Percentiles rank a stretch among this genome's conserved stretches.
Conservation (phyloP, 2,329 filamentous ascomycete genomes). For the Aureobasidium sp. region DNA sequence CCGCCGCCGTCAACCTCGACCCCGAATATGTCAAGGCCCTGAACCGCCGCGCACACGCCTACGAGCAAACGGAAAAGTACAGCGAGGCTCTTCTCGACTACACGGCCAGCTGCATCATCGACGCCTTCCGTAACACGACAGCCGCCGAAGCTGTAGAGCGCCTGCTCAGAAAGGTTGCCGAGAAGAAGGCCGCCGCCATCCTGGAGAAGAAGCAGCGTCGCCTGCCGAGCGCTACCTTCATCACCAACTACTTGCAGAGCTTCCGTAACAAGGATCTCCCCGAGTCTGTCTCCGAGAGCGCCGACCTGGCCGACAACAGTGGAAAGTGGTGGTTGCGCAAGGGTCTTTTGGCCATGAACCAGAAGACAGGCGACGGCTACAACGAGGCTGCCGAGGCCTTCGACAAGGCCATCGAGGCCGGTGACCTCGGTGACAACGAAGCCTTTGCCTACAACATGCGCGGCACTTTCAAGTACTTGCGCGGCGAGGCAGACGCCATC, state of each 20-base stretch:
- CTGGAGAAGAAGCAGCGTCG: slow-evolving; percentile 73
- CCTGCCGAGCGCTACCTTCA: slow-evolving; percentile 90
- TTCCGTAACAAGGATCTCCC: slow-evolving; percentile 81
- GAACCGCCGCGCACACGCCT: slow-evolving; percentile 92
- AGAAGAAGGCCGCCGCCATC: slow-evolving; percentile 87
- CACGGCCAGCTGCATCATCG: slow-evolving; percentile 98
- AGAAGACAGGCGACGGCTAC: slow-evolving; percentile 86
- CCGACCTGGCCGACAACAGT: slow-evolving; percentile 68
- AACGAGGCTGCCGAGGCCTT: slow-evolving; percentile 81
- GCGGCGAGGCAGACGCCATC: slow-evolving; percentile 76
- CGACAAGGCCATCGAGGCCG: slow-evolving; percentile 77
- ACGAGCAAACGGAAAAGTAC: slow-evolving; percentile 85
- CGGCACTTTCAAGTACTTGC: slow-evolving; percentile 89
- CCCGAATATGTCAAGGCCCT: slow-evolving; percentile 95
- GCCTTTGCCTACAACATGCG: slow-evolving; percentile 94
- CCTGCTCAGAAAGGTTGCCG: slow-evolving; percentile 91
- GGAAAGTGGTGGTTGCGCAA: slow-evolving; percentile 81
- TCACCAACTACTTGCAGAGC: slow-evolving; percentile 97
- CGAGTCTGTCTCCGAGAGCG: slow-evolving; percentile 71
- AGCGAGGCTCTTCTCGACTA: slow-evolving; percentile 95
- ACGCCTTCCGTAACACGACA: slow-evolving; percentile 86
- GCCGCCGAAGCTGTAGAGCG: slow-evolving; percentile 88
- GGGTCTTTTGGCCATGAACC: slow-evolving; percentile 71
- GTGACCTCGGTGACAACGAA: slow-evolving; percentile 73
- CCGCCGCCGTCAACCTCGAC: slow-evolving; percentile 86